Percentiles rank a stretch among this genome's conserved stretches.
Evolutionary conservation across 192 early-diverging fungal species (phyloP).

Genomic region (Pecoramyces ruminantium): DNA sequence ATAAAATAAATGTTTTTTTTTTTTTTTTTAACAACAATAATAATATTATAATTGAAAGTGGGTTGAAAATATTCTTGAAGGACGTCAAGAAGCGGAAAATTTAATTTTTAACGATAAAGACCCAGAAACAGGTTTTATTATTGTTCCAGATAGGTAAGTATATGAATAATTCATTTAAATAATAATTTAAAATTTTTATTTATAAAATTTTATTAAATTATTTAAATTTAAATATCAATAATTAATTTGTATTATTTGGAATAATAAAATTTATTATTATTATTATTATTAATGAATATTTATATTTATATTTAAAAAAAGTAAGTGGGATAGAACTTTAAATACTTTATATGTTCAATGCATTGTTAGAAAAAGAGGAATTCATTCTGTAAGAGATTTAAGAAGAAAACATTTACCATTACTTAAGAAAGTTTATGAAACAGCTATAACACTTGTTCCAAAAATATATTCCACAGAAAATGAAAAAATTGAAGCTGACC

Average conservation of each 20-base stretch:
- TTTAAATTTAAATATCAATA: too few species aligned
- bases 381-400: conserved; percentile 48
- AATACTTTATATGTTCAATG: conserved; percentile 49
- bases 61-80: conserved; percentile 61
- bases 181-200: too few species aligned
- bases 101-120: conserved; percentile 42
- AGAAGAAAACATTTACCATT: conserved; percentile 31
- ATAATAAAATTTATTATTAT: too few species aligned
- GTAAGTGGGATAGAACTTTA: conserved; percentile 56
- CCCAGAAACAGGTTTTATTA: conserved; percentile 44
- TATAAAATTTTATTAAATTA: too few species aligned
- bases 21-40: too few species aligned
- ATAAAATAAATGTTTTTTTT: too few species aligned
- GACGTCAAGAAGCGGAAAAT: conserved; percentile 41
- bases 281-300: neutral
- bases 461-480: neutral
- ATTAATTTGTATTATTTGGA: too few species aligned
- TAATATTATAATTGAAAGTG: conserved; percentile 16
- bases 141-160: conserved; percentile 64
- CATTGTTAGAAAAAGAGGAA: conserved; percentile 30
- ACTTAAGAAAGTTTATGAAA: conserved; percentile 40
- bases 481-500: conserved; percentile 22
- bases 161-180: too few species aligned
- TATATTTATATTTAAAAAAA: neutral
- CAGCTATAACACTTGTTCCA: conserved; percentile 20